Evolutionary conservation across 2,329 filamentous ascomycete species (phyloP).

Genomic region (Dothistroma septosporum): DNA sequence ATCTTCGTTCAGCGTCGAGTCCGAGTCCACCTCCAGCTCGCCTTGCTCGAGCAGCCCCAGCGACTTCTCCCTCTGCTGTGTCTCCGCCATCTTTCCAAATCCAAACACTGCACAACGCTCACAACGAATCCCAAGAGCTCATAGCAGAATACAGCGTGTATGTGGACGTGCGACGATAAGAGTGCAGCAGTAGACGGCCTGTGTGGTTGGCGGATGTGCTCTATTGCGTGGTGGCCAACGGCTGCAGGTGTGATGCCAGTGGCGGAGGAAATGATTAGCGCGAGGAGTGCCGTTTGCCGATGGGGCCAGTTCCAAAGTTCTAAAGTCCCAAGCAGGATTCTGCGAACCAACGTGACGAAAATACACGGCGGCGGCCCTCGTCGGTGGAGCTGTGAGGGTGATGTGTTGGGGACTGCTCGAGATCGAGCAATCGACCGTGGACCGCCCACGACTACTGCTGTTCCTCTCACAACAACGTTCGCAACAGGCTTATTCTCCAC

Average conservation of each 20-base stretch:
- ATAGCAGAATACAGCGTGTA: background rate
- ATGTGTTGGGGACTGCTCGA: background rate
- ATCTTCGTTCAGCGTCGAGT: slow-evolving; percentile 23
- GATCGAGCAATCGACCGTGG: background rate
- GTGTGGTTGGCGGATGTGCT: background rate
- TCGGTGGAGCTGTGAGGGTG: background rate
- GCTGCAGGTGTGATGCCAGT: background rate
- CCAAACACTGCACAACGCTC: background rate
- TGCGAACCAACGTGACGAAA: background rate
- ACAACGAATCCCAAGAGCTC: background rate
- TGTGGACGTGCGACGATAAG: background rate
- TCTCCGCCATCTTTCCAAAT: slow-evolving; percentile 3
- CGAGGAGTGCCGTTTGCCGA: background rate
- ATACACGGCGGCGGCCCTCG: background rate
- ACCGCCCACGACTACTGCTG: background rate
- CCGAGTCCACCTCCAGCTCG: slow-evolving; percentile 19
- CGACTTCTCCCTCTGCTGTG: slow-evolving; percentile 13
- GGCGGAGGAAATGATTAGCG: background rate
- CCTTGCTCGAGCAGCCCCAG: slow-evolving; percentile 22
- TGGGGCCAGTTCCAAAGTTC: background rate
- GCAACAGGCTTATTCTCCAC: background rate
- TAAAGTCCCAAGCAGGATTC: background rate
- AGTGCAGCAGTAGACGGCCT: background rate
- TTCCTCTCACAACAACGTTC: background rate
- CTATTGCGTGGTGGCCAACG: background rate